Conservation (phyloP, 352 stramenopile genomes). For the Phytophthora ramorum region DNA sequence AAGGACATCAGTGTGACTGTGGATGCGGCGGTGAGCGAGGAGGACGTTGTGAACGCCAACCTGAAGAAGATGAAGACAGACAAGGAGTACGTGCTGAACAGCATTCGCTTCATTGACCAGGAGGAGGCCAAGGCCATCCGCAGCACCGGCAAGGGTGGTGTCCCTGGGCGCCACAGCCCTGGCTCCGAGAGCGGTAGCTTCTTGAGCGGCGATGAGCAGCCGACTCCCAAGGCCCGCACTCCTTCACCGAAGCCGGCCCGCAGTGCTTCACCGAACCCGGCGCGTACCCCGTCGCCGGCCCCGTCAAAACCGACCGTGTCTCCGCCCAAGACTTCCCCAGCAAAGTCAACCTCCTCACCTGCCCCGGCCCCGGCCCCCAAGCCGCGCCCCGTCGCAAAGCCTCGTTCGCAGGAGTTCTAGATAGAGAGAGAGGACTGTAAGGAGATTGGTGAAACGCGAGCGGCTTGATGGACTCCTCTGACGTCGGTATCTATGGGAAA, state of each 20-base stretch:
- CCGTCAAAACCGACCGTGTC: conserved; percentile 25
- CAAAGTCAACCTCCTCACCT: conserved; percentile 29
- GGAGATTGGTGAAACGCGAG: conserved; percentile 29
- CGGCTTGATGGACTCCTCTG: conserved; percentile 37
- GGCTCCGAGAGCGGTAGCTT: conserved; percentile 69
- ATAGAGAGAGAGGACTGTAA: conserved; percentile 45
- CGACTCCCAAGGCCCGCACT: conserved; percentile 42
- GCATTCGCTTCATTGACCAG: conserved; percentile 90
- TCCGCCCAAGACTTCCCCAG: conserved; percentile 19
- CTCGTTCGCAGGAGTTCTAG: conserved; percentile 55
- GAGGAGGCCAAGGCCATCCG: conserved; percentile 90
- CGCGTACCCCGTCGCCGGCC: conserved; percentile 29
- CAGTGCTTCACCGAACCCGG: conserved; percentile 27
- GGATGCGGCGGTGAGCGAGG: conserved; percentile 61
- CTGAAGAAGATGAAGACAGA: conserved; percentile 89
- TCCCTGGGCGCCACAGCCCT: conserved; percentile 50
- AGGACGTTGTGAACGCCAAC: conserved; percentile 66
- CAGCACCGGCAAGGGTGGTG: conserved; percentile 70
- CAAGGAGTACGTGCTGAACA: conserved; percentile 92
- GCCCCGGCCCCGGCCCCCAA: conserved; percentile 28
- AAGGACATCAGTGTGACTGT: conserved; percentile 67
- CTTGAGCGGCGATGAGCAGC: conserved; percentile 44
- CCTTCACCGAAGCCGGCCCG: conserved; percentile 44
- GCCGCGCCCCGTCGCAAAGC: conserved; percentile 31
- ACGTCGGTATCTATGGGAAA: conserved; percentile 56